These are phyloP conservation scores for Biscogniauxia sp. DNA, from an alignment of 2,329 filamentous ascomycete species.

Conservation along the genomic window DNA sequence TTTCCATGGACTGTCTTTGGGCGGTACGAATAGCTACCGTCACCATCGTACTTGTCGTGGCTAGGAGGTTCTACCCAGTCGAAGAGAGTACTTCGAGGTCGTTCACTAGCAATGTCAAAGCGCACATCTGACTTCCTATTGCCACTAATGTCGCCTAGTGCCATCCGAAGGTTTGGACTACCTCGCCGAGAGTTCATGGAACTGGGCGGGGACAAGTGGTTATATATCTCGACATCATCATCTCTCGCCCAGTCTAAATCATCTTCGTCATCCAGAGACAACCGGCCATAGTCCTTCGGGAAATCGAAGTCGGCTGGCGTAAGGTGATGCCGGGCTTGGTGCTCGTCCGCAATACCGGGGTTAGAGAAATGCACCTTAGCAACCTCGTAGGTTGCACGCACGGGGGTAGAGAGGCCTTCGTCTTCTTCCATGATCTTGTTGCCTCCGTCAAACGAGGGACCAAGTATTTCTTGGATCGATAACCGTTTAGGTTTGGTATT, in stretches of 20 bases:
- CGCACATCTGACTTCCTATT: conserved; percentile 40
- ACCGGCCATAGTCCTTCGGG: conserved; percentile 44
- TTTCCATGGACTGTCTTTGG: conserved; percentile 76
- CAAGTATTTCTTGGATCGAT: conserved; percentile 59
- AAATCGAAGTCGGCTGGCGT: conserved; percentile 34
- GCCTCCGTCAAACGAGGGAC: conserved; percentile 52
- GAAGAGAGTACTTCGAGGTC: conserved; percentile 68
- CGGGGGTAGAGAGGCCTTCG: conserved; percentile 53
- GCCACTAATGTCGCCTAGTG: conserved; percentile 52
- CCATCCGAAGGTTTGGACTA: conserved; percentile 52
- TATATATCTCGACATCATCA: conserved; percentile 52
- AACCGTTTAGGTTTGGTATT: conserved; percentile 50
- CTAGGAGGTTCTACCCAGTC: conserved; percentile 71
- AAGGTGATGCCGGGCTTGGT: conserved; percentile 21
- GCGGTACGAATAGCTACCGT: conserved; percentile 55
- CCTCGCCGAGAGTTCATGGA: conserved; percentile 53
- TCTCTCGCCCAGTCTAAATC: conserved; percentile 63
- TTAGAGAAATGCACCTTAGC: conserved; percentile 26
- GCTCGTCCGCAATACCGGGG: conserved; percentile 20
- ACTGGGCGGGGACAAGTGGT: conserved; percentile 57
- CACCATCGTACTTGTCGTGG: conserved; percentile 59
- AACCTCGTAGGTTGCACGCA: conserved; percentile 37
- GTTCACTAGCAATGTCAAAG: conserved; percentile 40
- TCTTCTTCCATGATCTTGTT: conserved; percentile 63
- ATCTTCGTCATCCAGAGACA: conserved; percentile 61